phyloP scores from a whole-genome alignment of 2,329 filamentous ascomycete species.

The Nigrospora sphaerica region DNA sequence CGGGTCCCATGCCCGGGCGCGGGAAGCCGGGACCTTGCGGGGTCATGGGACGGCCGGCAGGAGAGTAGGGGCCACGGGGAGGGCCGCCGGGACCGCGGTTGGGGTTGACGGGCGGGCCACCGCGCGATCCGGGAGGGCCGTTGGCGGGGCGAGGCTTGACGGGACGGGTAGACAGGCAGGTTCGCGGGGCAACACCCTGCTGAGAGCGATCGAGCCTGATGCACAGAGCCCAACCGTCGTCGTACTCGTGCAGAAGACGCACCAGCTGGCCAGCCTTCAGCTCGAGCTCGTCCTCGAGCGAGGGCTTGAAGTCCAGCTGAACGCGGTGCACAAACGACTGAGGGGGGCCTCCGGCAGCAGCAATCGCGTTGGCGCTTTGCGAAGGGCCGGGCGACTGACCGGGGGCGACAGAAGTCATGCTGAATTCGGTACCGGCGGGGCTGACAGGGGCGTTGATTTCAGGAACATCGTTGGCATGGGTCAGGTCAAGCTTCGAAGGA shows the following conservation, averaged over 20 bases:
- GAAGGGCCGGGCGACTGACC: slow-evolving; percentile 38
- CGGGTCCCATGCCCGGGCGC: neutral
- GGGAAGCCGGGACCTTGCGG: slow-evolving; percentile 24
- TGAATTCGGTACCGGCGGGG: slow-evolving; percentile 58
- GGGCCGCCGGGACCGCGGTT: slow-evolving; percentile 20
- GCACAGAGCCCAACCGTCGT: slow-evolving; percentile 96
- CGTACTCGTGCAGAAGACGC: slow-evolving; percentile 87
- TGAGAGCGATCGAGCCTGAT: slow-evolving; percentile 82
- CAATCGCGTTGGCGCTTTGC: slow-evolving; percentile 50
- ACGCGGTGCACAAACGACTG: slow-evolving; percentile 75
- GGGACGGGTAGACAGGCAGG: slow-evolving; percentile 84
- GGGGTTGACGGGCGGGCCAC: slow-evolving; percentile 48
- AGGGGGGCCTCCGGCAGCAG: slow-evolving; percentile 52
- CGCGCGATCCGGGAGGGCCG: slow-evolving; percentile 32
- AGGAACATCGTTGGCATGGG: slow-evolving; percentile 23
- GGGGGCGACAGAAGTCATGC: slow-evolving; percentile 45
- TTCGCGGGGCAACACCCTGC: slow-evolving; percentile 89
- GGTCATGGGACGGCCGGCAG: slow-evolving; percentile 30
- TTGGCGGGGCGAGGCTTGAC: slow-evolving; percentile 71
- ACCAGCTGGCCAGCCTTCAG: slow-evolving; percentile 78
- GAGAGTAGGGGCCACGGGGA: slow-evolving; percentile 22
- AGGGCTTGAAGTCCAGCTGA: slow-evolving; percentile 88
- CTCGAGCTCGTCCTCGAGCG: slow-evolving; percentile 85
- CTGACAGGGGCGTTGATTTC: slow-evolving; percentile 32
- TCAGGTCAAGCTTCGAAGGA: slow-evolving; percentile 47